A percentile compares a stretch with the other conserved stretches of the same genome.
phyloP scores from a whole-genome alignment of 2,329 filamentous ascomycete genomes.

The Xylaria sp. region DNA sequence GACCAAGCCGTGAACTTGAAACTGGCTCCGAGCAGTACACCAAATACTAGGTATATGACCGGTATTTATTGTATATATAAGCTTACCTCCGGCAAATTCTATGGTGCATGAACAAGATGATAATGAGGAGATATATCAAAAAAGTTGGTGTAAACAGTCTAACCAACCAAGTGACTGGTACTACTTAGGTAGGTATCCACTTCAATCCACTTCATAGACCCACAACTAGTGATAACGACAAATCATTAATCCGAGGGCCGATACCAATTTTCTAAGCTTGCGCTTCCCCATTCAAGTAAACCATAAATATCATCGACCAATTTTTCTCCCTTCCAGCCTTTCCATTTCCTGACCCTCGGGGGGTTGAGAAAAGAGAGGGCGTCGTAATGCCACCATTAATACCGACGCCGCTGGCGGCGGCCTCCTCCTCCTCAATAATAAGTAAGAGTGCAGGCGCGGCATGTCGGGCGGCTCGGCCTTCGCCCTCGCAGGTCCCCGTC shows the following conservation, averaged over 20 bases:
- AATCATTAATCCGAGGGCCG: constrained; percentile 38
- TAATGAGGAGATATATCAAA: no score
- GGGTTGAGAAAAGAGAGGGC: constrained; percentile 27
- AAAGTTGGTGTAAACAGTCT: not conserved
- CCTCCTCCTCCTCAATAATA: constrained; percentile 32
- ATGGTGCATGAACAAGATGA: not conserved
- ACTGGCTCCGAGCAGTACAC: not conserved
- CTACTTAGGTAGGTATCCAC: no score
- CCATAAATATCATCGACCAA: constrained; percentile 17
- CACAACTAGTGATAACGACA: constrained; percentile 3
- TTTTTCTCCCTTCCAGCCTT: constrained; percentile 6
- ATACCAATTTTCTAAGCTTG: constrained; percentile 31
- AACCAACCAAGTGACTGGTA: not conserved
- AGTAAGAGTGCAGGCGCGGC: constrained; percentile 28
- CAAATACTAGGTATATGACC: not conserved
- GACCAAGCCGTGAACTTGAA: not conserved
- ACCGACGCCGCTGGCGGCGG: constrained; percentile 36
- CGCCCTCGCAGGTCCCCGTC: constrained; percentile 18
- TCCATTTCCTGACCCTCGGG: constrained; percentile 24
- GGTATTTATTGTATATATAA: not conserved
- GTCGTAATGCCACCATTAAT: constrained; percentile 46
- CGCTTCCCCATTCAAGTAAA: constrained; percentile 24
- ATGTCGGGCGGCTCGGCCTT: constrained; percentile 17
- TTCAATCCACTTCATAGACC: not conserved
- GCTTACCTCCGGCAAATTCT: not conserved